A percentile compares a stretch with the other conserved stretches of the same genome.
Evolutionary conservation across 441 rosid species (phyloP).

Genomic region (Euphorbia schlechtendalii): DNA sequence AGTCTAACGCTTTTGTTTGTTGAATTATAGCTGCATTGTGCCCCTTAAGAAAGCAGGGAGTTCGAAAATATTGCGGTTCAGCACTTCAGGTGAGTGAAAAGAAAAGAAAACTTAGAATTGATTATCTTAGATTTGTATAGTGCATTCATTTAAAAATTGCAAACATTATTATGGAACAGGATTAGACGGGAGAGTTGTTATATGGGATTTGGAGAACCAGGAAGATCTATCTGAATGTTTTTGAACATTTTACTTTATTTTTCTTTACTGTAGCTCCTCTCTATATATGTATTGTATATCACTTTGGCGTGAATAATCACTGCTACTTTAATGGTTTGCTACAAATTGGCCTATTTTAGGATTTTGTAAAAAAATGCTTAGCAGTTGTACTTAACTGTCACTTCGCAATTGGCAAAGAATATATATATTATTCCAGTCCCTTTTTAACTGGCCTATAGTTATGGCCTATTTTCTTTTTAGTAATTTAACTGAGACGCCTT

Average conservation of each 20-base stretch:
- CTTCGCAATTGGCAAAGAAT: no score
- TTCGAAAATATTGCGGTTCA: constrained; percentile 56
- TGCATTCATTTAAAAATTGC: background rate
- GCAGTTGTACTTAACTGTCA: no score
- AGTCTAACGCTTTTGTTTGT: constrained; percentile 9
- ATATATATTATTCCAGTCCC: no score
- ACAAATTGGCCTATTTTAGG: background rate
- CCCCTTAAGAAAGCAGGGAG: constrained; percentile 43
- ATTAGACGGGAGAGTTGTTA: constrained; percentile 78
- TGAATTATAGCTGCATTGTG: constrained; percentile 54
- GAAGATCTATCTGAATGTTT: constrained; percentile 49
- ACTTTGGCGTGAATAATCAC: background rate
- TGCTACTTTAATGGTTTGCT: background rate
- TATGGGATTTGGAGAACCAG: constrained; percentile 74
- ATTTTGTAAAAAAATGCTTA: no score
- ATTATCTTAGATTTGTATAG: background rate
- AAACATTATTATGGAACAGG: constrained; percentile 35
- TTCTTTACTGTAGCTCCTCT: background rate
- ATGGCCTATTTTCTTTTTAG: no score
- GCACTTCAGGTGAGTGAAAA: constrained; percentile 74
- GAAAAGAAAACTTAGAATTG: background rate
- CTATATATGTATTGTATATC: background rate
- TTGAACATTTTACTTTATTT: constrained; percentile 12
- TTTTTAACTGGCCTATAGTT: no score
- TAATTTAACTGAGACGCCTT: no score